Evolutionary conservation across 768 basidiomycete species (phyloP).

Genomic region (Xerocomellus dryophilus): DNA sequence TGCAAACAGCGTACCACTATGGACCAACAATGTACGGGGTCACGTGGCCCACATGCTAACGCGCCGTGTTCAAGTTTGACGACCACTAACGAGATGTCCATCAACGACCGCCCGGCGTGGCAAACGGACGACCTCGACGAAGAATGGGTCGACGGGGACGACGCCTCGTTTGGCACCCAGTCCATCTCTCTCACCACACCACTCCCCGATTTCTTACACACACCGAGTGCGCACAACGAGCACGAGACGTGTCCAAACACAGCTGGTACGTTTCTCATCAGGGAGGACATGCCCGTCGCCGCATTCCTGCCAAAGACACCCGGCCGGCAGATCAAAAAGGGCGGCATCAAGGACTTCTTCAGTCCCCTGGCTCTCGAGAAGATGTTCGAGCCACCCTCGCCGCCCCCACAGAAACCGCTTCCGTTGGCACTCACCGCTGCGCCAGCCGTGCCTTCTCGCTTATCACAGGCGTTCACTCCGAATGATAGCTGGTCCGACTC

Average conservation of each 20-base stretch:
- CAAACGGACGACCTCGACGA: conserved; percentile 88
- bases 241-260: conserved; percentile 29
- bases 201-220: conserved; percentile 48
- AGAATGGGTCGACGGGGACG: conserved; percentile 77
- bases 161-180: conserved; percentile 42
- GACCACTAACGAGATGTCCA: conserved; percentile 8
- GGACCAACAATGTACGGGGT: conserved; percentile 22
- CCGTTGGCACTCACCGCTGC: conserved; percentile 26
- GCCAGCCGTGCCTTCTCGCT: conserved; percentile 34
- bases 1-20: conserved; percentile 16
- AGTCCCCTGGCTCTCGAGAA: conserved; percentile 81
- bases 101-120: conserved; percentile 58
- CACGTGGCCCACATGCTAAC: conserved; percentile 25
- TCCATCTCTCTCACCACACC: conserved; percentile 60
- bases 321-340: conserved; percentile 51
- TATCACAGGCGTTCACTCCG: conserved; percentile 37
- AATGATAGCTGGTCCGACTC: conserved; percentile 28
- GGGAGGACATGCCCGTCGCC: conserved; percentile 57
- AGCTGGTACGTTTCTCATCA: conserved; percentile 73
- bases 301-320: conserved; percentile 67
- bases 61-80: conserved; percentile 10
- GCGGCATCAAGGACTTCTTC: conserved; percentile 78
- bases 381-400: conserved; percentile 94
- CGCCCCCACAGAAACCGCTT: conserved; percentile 42
- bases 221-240: conserved; percentile 38